Conservation (phyloP, 352 stramenopile species). For the Pythium volutum region DNA sequence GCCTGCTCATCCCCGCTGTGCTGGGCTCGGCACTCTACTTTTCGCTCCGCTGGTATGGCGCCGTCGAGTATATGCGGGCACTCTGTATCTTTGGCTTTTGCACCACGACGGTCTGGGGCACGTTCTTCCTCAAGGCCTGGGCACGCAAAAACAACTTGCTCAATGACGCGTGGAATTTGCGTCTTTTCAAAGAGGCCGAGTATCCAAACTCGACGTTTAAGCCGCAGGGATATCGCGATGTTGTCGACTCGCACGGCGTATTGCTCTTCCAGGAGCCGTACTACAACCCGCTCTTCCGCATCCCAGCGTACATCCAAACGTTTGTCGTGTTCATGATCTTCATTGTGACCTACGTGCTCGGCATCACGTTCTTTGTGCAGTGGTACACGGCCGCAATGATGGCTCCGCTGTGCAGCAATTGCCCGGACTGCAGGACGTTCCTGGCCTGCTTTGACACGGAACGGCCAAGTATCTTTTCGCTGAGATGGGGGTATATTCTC, state of each 20-base stretch:
- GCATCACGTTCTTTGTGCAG: slow-evolving; percentile 84
- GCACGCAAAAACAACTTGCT: slow-evolving; percentile 74
- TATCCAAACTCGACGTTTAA: slow-evolving; percentile 81
- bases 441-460: slow-evolving; percentile 83
- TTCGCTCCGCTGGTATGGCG: slow-evolving; percentile 61
- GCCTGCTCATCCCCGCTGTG: slow-evolving; percentile 58
- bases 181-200: slow-evolving; percentile 84
- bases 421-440: slow-evolving; percentile 64
- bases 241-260: slow-evolving; percentile 67
- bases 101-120: slow-evolving; percentile 72
- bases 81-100: slow-evolving; percentile 80
- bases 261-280: slow-evolving; percentile 81
- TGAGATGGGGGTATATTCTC: slow-evolving; percentile 83
- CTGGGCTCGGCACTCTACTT: slow-evolving; percentile 63
- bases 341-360: slow-evolving; percentile 71
- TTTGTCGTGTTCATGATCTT: slow-evolving; percentile 79
- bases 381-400: slow-evolving; percentile 89
- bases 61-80: slow-evolving; percentile 75
- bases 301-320: slow-evolving; percentile 79
- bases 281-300: slow-evolving; percentile 75
- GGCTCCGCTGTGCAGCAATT: slow-evolving; percentile 76
- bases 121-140: slow-evolving; percentile 77
- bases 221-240: slow-evolving; percentile 68
- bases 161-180: slow-evolving; percentile 81
- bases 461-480: slow-evolving; percentile 64